These are phyloP conservation scores for Neofusicoccum kwambonambiense DNA, from an alignment of 2,329 filamentous ascomycete species.

Conservation along the genomic window DNA sequence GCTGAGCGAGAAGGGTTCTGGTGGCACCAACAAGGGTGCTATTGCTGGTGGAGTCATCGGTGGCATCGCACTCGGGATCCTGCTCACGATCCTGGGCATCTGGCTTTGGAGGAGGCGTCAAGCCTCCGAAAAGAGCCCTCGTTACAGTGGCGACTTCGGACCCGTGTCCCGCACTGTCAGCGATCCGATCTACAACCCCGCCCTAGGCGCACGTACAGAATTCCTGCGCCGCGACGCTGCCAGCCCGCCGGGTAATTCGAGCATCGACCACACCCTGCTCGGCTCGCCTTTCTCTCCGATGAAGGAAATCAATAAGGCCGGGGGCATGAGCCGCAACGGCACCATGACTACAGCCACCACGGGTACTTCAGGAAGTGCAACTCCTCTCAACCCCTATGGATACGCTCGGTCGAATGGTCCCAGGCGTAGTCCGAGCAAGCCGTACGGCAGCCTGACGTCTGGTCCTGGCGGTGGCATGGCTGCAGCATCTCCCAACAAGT, in stretches of 20 bases:
- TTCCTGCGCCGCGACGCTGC: constrained; percentile 34
- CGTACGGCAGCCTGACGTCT: constrained; percentile 9
- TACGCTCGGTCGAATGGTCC: constrained; percentile 1
- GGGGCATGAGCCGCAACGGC: constrained; percentile 31
- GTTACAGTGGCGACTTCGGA: constrained; percentile 39
- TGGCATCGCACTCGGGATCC: constrained; percentile 36
- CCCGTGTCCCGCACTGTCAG: constrained; percentile 38
- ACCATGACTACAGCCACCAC: constrained; percentile 21
- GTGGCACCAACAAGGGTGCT: constrained; percentile 24
- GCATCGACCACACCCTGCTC: constrained; percentile 24
- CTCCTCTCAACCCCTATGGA: constrained; percentile 9
- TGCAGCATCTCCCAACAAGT: constrained; percentile 1
- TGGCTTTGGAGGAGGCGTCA: constrained; percentile 37
- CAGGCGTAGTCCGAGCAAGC: constrained; percentile 4
- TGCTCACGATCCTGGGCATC: constrained; percentile 30
- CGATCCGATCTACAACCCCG: constrained; percentile 40
- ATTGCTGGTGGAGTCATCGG: constrained; percentile 40
- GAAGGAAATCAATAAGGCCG: constrained; percentile 13
- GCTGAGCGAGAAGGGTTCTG: constrained; percentile 18
- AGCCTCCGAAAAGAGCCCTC: constrained; percentile 25
- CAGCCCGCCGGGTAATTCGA: constrained; percentile 29
- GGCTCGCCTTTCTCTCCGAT: constrained; percentile 29
- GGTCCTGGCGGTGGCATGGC: constrained; percentile 16
- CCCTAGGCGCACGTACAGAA: constrained; percentile 35
- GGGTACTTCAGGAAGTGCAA: background rate